Evolutionary conservation across 768 basidiomycete species (phyloP).

Genomic region (Suillus brevipes): DNA sequence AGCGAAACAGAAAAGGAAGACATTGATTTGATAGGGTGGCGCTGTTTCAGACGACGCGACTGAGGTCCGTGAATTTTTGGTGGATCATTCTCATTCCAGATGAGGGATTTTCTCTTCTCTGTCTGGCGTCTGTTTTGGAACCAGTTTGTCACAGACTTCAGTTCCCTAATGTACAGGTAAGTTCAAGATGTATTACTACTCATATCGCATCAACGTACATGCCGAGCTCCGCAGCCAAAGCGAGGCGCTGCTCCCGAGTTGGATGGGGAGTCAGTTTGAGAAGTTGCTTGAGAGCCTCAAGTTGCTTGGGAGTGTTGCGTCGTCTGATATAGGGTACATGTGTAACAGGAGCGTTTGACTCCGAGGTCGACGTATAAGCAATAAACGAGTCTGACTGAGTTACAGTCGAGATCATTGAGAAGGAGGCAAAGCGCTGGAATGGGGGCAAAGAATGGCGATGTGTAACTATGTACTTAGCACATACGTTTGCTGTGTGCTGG

Average conservation of each 20-base stretch:
- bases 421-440: slow-evolving; percentile 8
- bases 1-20: slow-evolving; percentile 29
- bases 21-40: slow-evolving; percentile 8
- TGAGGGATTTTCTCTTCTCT: slow-evolving; percentile 22
- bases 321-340: slow-evolving; percentile 32
- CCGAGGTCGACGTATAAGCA: slow-evolving; percentile 1
- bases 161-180: slow-evolving; percentile 47
- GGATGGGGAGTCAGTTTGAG: slow-evolving; percentile 42
- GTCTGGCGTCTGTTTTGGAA: slow-evolving; percentile 80
- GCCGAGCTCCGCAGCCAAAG: slow-evolving; percentile 39
- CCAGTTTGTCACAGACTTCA: slow-evolving; percentile 75
- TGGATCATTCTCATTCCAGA: slow-evolving; percentile 26
- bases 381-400: slow-evolving; percentile 3
- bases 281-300: slow-evolving; percentile 34
- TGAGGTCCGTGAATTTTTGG: slow-evolving; percentile 4
- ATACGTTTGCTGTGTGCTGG: slow-evolving; percentile 15
- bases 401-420: slow-evolving; percentile 5
- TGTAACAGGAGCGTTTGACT: background rate
- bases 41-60: slow-evolving; percentile 12
- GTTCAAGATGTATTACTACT: background rate
- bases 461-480: slow-evolving; percentile 14
- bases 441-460: slow-evolving; percentile 5
- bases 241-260: slow-evolving; percentile 41
- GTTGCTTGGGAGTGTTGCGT: slow-evolving; percentile 35
- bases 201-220: slow-evolving; percentile 29